Evolutionary conservation across 164 flowering plant genomes (phyloP).

Genomic region (Amborella trichopoda): DNA sequence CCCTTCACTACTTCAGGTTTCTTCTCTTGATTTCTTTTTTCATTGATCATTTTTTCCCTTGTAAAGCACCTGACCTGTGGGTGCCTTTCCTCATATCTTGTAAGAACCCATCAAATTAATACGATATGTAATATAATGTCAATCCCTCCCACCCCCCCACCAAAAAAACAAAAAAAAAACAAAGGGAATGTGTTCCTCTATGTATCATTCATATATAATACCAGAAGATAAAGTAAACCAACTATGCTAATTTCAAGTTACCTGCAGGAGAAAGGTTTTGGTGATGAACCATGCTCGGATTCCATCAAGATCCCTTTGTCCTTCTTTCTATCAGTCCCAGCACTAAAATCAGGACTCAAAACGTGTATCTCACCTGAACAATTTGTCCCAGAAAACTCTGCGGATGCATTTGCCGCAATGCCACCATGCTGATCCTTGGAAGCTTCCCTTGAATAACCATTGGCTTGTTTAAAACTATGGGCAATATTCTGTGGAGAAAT

Average conservation of each 20-base stretch:
- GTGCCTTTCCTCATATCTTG: too few species aligned
- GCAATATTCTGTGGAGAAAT: constrained; percentile 73
- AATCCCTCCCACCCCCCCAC: too few species aligned
- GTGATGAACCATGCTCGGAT: constrained; percentile 11
- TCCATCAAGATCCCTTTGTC: constrained; percentile 35
- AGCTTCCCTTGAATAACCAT: neutral
- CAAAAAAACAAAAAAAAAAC: too few species aligned
- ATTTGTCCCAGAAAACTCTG: neutral
- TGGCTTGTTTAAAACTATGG: neutral
- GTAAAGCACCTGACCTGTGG: too few species aligned
- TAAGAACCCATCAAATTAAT: too few species aligned
- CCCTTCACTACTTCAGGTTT: too few species aligned
- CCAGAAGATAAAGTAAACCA: too few species aligned
- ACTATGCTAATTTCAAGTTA: constrained; percentile 15
- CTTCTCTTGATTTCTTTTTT: too few species aligned
- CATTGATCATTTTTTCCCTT: too few species aligned
- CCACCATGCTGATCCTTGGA: neutral
- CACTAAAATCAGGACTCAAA: constrained; percentile 21
- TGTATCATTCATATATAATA: too few species aligned
- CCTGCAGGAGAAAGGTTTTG: constrained; percentile 22
- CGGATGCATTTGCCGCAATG: neutral
- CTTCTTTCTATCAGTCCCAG: constrained; percentile 19
- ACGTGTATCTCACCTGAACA: constrained; percentile 10
- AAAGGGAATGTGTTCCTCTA: too few species aligned
- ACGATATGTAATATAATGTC: too few species aligned